Base-by-base conservation (phyloP, 2,329 filamentous ascomycete genomes). In the Pseudogymnoascus sp. region DNA sequence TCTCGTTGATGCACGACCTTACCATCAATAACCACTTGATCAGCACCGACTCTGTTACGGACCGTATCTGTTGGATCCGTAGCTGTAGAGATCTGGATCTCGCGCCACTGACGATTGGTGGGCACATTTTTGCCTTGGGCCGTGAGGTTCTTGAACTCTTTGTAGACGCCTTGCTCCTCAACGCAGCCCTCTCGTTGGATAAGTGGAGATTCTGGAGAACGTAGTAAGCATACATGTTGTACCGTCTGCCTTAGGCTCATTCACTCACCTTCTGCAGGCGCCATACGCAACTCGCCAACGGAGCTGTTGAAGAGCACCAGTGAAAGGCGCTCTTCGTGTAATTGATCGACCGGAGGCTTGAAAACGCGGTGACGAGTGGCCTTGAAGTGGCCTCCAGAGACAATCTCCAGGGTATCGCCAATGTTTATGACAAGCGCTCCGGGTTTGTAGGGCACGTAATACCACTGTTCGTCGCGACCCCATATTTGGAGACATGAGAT, bases 401-500 rank as follows among this genome's bases (percentile, higher is more conserved):
- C 74, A 64, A 79, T 78, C 68, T 80, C 72, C 21, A 79, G 69
- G 0, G 76, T 77, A 57, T 79, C 77, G 5, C 77, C 79, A 4
- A 80, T 77, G 62, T 81, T 81, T 60, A 79, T 76, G 6, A 81
- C 77, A 13, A 81, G 75, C 0, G 78, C 78, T 23, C 77, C 77
- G 5, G 77, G 75, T 61, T 77, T 76, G 62, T 77, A 77, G 0
- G 72, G 73, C 0, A 80, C 79, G 39, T 78, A 78, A 51, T 79
- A 76, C 79, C 79, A 81, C 66, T 79, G 67, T 48, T 79, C 76
- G 39, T 77, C 72, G 2, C 73, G 75, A 62, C 69, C 77, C 73
- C 77, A 79, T 39, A 81, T 77, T 67, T 81, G 79, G 4, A 81
- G 73, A 3, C 76, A 78, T 0, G 78, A 77, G 21, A 81, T 76